Conservation (phyloP, 768 basidiomycete species). For the Chalciporus piperatus region DNA sequence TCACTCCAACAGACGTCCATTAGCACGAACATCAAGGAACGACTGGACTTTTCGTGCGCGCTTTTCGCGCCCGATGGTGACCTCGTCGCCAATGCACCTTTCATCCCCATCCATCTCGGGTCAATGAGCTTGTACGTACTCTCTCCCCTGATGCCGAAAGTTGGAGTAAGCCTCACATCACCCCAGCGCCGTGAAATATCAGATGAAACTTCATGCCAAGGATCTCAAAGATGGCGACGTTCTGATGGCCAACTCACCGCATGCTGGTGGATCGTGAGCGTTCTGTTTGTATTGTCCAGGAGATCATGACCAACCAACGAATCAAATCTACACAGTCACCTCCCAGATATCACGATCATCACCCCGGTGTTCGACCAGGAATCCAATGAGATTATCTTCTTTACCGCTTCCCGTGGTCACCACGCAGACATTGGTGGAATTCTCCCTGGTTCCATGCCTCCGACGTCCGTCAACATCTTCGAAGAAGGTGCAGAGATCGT, state of each 20-base stretch:
- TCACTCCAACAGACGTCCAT: constrained; percentile 89
- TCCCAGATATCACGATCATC: constrained; percentile 91
- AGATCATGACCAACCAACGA: not conserved
- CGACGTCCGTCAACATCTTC: constrained; percentile 85
- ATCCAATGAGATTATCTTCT: constrained; percentile 77
- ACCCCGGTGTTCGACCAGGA: constrained; percentile 80
- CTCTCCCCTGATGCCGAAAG: not conserved
- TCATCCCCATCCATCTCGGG: constrained; percentile 83
- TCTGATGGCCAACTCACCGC: constrained; percentile 87
- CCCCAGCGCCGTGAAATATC: constrained; percentile 78
- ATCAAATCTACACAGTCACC: constrained; percentile 44
- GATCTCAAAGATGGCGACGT: constrained; percentile 87
- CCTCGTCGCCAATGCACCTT: constrained; percentile 91
- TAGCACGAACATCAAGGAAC: constrained; percentile 92
- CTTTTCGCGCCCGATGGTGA: constrained; percentile 94
- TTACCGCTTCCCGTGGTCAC: constrained; percentile 91
- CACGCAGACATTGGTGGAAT: constrained; percentile 95
- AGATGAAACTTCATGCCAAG: constrained; percentile 74
- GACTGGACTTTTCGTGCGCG: constrained; percentile 93
- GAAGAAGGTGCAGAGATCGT: constrained; percentile 93
- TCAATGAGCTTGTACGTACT: constrained; percentile 84
- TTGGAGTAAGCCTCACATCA: not conserved
- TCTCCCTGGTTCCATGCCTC: constrained; percentile 93
- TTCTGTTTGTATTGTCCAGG: constrained; percentile 2
- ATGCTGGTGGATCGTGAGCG: constrained; percentile 83